Evolutionary conservation across 1,139 yeast species (phyloP).

Genomic region (Candida pseudoviswanathii): DNA sequence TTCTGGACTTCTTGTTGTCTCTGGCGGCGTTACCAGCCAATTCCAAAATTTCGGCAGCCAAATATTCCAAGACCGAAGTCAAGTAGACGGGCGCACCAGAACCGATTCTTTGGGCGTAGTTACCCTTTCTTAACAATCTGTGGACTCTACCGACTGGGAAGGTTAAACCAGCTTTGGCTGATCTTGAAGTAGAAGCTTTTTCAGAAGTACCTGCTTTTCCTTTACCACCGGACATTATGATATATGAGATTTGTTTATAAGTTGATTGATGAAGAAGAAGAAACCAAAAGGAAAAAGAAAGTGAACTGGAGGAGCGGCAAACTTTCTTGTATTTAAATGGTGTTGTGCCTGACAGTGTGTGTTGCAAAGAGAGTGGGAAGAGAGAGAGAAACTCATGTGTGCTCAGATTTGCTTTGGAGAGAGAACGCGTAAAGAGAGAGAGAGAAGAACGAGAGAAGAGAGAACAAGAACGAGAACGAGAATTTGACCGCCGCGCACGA

Average conservation of each 20-base stretch:
- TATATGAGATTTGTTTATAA: not conserved
- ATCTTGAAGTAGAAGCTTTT: conserved; percentile 96
- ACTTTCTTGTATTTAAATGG: conserved; percentile 1
- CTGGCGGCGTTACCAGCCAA: conserved; percentile 99
- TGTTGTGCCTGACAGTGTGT: no score
- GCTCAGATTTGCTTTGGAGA: conserved; percentile 4
- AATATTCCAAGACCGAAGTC: conserved; percentile 94
- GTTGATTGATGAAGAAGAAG: not conserved
- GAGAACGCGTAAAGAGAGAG: not conserved
- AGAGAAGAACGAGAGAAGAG: not conserved
- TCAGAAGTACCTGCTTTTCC: conserved; percentile 95
- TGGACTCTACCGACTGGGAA: conserved; percentile 99
- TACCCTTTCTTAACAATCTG: conserved; percentile 95
- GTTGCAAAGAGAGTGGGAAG: not conserved
- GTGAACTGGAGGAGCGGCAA: not conserved
- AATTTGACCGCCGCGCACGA: not conserved
- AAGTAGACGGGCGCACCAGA: conserved; percentile 97
- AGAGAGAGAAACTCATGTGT: not conserved
- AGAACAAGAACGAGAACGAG: conserved; percentile 1
- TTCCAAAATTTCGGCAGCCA: conserved; percentile 96
- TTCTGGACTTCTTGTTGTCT: conserved; percentile 97
- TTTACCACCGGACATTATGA: conserved; percentile 93
- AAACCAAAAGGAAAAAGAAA: not conserved
- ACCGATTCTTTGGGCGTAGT: conserved; percentile 99
- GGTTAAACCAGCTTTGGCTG: conserved; percentile 97